Base-by-base conservation (phyloP, 1,284 basidiomycete genomes). In the Ustilago xerochloae region DNA sequence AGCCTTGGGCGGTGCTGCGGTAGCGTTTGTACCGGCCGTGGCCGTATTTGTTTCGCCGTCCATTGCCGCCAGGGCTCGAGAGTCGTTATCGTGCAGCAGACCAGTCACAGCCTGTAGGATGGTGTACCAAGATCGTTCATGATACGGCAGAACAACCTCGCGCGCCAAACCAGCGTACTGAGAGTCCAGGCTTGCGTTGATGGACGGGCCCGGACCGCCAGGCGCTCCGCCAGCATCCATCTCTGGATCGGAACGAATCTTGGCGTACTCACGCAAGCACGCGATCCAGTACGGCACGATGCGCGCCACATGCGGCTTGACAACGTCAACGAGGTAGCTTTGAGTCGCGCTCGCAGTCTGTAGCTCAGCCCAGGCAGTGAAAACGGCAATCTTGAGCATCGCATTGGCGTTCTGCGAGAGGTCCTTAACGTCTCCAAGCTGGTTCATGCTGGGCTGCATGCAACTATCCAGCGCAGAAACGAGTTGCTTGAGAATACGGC, bases 351-450 rank as follows among this genome's bases (percentile, higher is more conserved):
- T 91, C 0, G 95, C 90, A 2, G 94, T 89, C 81, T 95, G 90
- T 12, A 99, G 87, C 81, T 97, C 91, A 15, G 96, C 95, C 96
- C 96, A 99, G 0, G 96, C 97, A 1, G 93, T 91, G 29, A 98
- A 87, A 6, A 93, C 93, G 0, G 96, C 94, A 33, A 98, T 92
- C 61, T 94, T 90, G 56, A 99, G 87, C 93, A 97, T 97, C 36
- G 94, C 92, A 0, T 93, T 92, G 4, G 96, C 96, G 77, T 96
- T 97, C 5, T 94, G 92, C 68, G 94, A 93, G 8, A 97, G 87
- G 76, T 95, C 90, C 26, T 90, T 89, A 2, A 94, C 90, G 67
- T 95, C 93, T 16, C 96, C 96, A 13, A 98, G 88, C 12, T 91
- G 91, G 2, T 93, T 86, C 88, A 92, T 93, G 4, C 91, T 91